These are phyloP conservation scores for Bruguiera parviflora DNA, from an alignment of 345 rosid genomes.

Conservation along the genomic window DNA sequence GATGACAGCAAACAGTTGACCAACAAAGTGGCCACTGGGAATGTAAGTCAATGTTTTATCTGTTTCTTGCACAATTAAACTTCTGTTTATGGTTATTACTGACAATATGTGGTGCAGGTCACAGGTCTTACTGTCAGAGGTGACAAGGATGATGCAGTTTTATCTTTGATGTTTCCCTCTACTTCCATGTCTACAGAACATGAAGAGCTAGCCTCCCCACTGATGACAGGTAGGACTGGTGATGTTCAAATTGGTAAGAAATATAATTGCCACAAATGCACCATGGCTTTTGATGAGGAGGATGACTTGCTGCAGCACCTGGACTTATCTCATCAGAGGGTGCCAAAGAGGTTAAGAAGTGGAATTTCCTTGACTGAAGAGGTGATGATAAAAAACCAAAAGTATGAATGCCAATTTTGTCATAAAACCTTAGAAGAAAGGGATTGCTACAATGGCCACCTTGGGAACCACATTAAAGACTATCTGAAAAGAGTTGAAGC, in stretches of 20 bases:
- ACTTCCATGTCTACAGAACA: constrained; percentile 23
- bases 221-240: constrained; percentile 16
- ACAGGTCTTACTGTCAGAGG: constrained; percentile 17
- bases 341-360: constrained; percentile 25
- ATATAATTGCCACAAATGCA: constrained; percentile 49
- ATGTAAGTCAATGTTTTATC: constrained; percentile 33
- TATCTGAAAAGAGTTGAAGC: constrained; percentile 36
- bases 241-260: constrained; percentile 17
- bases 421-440: constrained; percentile 41
- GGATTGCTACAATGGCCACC: constrained; percentile 37
- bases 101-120: constrained; percentile 30
- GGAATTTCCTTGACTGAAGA: constrained; percentile 22
- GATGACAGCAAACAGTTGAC: constrained; percentile 19
- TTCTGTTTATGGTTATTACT: constrained; percentile 10
- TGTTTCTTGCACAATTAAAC: constrained; percentile 11
- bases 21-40: constrained; percentile 20
- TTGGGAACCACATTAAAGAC: constrained; percentile 44
- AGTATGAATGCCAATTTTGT: constrained; percentile 51
- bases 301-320: constrained; percentile 45
- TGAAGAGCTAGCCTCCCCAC: constrained; percentile 18
- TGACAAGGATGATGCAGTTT: constrained; percentile 22
- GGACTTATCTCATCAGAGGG: constrained; percentile 35
- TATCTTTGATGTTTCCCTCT: constrained; percentile 23
- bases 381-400: constrained; percentile 38
- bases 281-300: constrained; percentile 30